phyloP scores from a whole-genome alignment of 2,329 filamentous ascomycete genomes.

The Akanthomyces muscarius region DNA sequence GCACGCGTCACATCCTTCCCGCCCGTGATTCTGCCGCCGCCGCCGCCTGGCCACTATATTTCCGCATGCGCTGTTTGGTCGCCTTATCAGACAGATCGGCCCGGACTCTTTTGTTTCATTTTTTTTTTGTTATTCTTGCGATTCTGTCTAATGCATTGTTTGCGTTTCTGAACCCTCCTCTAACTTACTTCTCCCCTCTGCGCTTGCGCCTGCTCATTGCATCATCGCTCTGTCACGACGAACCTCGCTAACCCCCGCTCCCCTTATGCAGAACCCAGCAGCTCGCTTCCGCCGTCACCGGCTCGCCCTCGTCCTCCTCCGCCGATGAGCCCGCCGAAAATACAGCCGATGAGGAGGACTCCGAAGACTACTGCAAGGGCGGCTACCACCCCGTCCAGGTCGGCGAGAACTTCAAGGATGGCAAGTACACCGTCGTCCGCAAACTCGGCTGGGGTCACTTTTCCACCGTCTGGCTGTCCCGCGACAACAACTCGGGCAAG shows the following conservation, averaged over 20 bases:
- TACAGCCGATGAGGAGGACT: conserved; percentile 97
- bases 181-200: background rate
- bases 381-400: conserved; percentile 94
- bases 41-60: background rate
- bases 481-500: conserved; percentile 83
- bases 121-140: background rate
- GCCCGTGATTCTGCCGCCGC: background rate
- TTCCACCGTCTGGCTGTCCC: conserved; percentile 85
- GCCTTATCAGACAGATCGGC: background rate
- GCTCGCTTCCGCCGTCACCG: conserved; percentile 55
- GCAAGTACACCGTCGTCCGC: conserved; percentile 91
- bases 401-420: conserved; percentile 96
- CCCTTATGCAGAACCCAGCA: conserved; percentile 46
- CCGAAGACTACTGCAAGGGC: conserved; percentile 98
- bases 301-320: conserved; percentile 74
- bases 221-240: conserved; percentile 1
- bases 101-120: background rate
- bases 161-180: background rate
- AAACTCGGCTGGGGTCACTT: conserved; percentile 99
- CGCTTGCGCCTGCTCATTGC: conserved; percentile 4
- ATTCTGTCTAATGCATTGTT: background rate
- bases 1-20: background rate
- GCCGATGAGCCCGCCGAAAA: conserved; percentile 83
- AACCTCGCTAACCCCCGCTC: conserved; percentile 22
- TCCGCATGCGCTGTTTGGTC: background rate